Conservation (phyloP, 1,284 basidiomycete species). For the Omphalotus olearius region DNA sequence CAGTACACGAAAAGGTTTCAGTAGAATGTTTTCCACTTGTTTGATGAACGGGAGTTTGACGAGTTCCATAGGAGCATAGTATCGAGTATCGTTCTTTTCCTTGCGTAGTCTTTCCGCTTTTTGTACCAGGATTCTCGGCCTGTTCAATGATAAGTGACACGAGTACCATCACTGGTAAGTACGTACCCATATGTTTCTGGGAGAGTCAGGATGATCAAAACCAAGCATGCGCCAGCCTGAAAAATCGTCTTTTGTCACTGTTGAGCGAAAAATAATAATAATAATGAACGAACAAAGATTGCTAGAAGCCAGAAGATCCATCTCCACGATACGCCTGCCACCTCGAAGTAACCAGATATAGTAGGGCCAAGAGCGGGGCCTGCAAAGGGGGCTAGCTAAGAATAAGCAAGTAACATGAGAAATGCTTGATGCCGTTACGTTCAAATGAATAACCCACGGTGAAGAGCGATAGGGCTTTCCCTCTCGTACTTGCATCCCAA, state of each 20-base stretch:
- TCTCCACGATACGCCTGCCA: too few relatives aligned
- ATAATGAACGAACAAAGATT: too few relatives aligned
- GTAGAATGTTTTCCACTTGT: not conserved
- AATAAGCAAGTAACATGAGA: not conserved
- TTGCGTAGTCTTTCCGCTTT: not conserved
- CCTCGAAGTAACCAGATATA: too few relatives aligned
- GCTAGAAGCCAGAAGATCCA: too few relatives aligned
- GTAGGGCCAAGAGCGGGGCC: too few relatives aligned
- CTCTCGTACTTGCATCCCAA: not conserved
- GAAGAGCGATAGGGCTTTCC: not conserved
- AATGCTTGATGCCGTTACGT: not conserved
- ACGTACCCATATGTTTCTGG: not conserved
- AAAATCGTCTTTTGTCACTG: too few relatives aligned
- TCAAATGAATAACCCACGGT: not conserved
- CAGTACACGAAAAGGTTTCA: not conserved
- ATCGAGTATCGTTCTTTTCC: not conserved
- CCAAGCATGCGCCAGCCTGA: not conserved
- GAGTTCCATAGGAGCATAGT: not conserved
- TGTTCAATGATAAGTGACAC: not conserved
- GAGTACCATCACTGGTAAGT: not conserved
- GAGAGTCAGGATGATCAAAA: not conserved
- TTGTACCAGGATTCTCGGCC: not conserved
- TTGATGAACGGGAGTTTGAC: not conserved
- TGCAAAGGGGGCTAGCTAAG: too few relatives aligned
- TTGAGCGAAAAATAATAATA: too few relatives aligned